Conservation (phyloP, 1,284 basidiomycete species). For the Trichosporon asahii region DNA sequence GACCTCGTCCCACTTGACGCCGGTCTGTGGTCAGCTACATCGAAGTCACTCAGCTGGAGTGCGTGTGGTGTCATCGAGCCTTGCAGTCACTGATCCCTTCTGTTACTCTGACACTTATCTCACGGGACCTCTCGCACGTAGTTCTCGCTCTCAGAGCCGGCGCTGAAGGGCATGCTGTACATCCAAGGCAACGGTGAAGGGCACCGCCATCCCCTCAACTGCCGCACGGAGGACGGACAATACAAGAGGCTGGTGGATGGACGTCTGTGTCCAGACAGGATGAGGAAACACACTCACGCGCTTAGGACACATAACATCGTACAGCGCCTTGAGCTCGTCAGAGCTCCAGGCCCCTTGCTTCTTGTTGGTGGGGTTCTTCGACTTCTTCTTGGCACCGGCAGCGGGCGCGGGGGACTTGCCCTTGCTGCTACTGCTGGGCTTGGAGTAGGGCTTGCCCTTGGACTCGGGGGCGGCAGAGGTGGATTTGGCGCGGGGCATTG, state of each 20-base stretch:
- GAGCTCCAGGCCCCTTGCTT: slow-evolving; percentile 31
- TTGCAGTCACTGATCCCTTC: background rate
- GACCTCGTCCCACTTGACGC: slow-evolving; percentile 33
- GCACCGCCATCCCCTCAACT: no score
- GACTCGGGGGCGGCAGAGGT: background rate
- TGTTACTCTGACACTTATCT: no score
- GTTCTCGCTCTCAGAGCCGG: no score
- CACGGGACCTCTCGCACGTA: no score
- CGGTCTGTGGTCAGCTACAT: slow-evolving; percentile 22
- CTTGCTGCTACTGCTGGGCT: slow-evolving; percentile 4
- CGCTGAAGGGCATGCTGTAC: no score
- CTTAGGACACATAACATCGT: slow-evolving; percentile 34
- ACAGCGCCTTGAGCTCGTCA: slow-evolving; percentile 33
- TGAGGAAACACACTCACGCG: slow-evolving; percentile 20
- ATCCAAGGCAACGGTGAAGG: no score
- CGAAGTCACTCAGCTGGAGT: no score
- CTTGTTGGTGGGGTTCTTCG: slow-evolving; percentile 20
- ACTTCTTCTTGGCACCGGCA: slow-evolving; percentile 14
- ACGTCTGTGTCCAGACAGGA: no score
- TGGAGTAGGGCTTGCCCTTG: background rate
- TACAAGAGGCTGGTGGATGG: no score
- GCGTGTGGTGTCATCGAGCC: no score
- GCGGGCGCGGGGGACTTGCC: background rate
- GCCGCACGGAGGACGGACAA: no score
- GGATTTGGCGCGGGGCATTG: background rate